Base-by-base conservation (phyloP, 192 early-diverging fungal species). In the Phycomyces nitens region DNA sequence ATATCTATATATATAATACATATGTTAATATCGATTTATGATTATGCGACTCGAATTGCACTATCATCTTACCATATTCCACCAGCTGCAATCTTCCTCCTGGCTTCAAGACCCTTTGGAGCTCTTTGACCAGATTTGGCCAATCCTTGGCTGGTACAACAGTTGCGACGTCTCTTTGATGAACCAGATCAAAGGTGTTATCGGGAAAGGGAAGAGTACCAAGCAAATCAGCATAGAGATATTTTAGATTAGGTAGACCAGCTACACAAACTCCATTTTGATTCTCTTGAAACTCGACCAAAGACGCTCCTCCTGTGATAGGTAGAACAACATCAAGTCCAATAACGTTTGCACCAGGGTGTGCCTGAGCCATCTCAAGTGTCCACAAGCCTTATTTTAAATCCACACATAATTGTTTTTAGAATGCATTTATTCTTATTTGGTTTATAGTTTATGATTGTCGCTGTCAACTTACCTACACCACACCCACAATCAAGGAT, bases 181-280 rank as follows among this genome's bases (percentile, higher is more conserved):
- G 64, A 24, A 80, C 67, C 51, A 73, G 79, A 53, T 83, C 82
- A 65, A 83, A 83, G 12, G 65, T 51, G 38, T 77, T 73, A 21
- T 77, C 69, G n/a, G 65, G 23, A 27, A 81, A 81, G 0, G 70
- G 72, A 9, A 83, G 53, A 0, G 73, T 70, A 3, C 51, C 53
- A 6, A 65, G 56, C 5, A 79, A 66, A 64, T 83, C 67, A 12
- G 69, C 51, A 62, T 69, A 66, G 74, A 78, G 57, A 66, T 73
- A 68, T 68, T 69, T 23, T 69, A 73, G 43, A 58, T 73, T 5
- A 68, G 76, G 27, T 39, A 40, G 24, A 40, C 47, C 34, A 26
- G 34, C 22, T 34, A n/a, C 3, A 27, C 47, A 11, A 26, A 64
- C 23, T 29, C 51, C 5, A 40, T 51, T 39, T 49, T 21, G 18